Percentiles rank a stretch among this genome's conserved stretches.
Evolutionary conservation across 306 rosid genomes (phyloP).

Genomic region (Quillaja saponaria): DNA sequence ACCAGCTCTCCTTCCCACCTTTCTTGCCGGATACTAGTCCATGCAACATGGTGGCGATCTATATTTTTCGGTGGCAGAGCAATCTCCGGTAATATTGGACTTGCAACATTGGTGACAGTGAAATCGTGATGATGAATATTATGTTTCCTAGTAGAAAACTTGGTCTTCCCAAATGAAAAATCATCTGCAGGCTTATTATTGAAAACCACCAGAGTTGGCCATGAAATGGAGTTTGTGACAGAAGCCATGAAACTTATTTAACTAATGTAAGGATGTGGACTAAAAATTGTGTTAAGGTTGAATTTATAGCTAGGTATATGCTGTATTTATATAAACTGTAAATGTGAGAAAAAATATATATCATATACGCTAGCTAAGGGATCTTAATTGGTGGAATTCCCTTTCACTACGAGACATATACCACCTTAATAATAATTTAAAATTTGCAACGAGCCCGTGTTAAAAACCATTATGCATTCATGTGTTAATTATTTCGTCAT

Average conservation of each 20-base stretch:
- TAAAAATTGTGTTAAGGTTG: neutral
- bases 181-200: constrained; percentile 23
- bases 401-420: constrained; percentile 52
- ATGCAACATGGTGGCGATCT: constrained; percentile 64
- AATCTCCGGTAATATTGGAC: constrained; percentile 30
- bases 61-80: constrained; percentile 33
- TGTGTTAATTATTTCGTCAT: no score
- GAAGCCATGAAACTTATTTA: constrained; percentile 48
- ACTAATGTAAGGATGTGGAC: neutral
- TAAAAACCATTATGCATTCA: no score
- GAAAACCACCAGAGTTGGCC: constrained; percentile 26
- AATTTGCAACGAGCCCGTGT: no score
- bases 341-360: no score
- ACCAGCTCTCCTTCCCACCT: constrained; percentile 86
- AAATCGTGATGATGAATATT: constrained; percentile 23
- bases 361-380: no score
- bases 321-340: constrained; percentile 34
- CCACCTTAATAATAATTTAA: neutral
- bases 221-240: constrained; percentile 31
- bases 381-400: constrained; percentile 58
- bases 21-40: constrained; percentile 87
- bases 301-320: no score
- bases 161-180: constrained; percentile 26
- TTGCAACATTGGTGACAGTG: constrained; percentile 50
- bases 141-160: constrained; percentile 12